Evolutionary conservation across 345 rosid genomes (phyloP).

Genomic region (Physaria fendleri): DNA sequence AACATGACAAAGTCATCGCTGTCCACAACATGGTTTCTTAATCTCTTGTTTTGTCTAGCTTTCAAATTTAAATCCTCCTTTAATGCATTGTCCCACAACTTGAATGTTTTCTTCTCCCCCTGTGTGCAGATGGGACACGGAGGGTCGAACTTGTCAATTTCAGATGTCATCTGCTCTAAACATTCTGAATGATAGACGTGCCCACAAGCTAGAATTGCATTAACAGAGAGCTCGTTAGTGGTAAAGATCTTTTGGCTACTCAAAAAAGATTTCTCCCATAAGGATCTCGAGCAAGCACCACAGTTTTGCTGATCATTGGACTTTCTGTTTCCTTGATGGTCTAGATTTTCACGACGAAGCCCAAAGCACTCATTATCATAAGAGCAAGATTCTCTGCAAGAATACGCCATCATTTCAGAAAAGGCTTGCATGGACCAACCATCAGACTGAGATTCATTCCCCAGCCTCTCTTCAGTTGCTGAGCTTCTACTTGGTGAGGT

Average conservation of each 20-base stretch:
- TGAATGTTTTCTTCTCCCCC: conserved; percentile 66
- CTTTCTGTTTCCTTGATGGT: conserved; percentile 33
- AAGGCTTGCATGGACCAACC: conserved; percentile 82
- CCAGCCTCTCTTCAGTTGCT: conserved; percentile 18
- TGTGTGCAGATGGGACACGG: conserved; percentile 78
- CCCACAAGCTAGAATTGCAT: conserved; percentile 72
- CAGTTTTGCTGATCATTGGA: conserved; percentile 60
- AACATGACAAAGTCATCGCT: conserved; percentile 39
- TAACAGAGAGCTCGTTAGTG: conserved; percentile 57
- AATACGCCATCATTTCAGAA: conserved; percentile 62
- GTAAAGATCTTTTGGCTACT: conserved; percentile 60
- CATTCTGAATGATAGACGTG: conserved; percentile 94
- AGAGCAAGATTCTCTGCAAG: conserved; percentile 62
- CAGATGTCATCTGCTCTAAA: conserved; percentile 82
- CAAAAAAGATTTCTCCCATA: conserved; percentile 65
- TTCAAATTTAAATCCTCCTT: conserved; percentile 64
- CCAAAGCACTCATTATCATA: conserved; percentile 46
- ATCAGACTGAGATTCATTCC: conserved; percentile 58
- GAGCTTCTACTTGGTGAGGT: conserved; percentile 22
- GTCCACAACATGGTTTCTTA: conserved; percentile 58
- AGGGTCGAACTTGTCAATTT: conserved; percentile 69
- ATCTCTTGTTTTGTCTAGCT: conserved; percentile 49
- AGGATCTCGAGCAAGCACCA: conserved; percentile 71
- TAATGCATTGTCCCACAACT: conserved; percentile 69
- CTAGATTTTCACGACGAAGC: conserved; percentile 37